Percentiles rank a stretch among this genome's conserved stretches.
Conservation (phyloP, 805 yeast genomes). For the Teunomyces cretensis region DNA sequence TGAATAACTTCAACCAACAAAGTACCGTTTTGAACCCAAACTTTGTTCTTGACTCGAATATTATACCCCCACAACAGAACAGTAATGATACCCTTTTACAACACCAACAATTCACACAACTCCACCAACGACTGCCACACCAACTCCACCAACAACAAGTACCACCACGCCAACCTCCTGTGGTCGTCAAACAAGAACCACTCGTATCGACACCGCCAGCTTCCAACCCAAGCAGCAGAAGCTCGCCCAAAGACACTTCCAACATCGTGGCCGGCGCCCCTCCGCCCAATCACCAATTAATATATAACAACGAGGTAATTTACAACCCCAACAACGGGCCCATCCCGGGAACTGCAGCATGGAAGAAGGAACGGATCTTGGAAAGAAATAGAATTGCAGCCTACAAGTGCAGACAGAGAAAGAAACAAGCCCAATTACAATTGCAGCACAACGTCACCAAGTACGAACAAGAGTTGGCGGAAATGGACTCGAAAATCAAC, state of each 20-base stretch:
- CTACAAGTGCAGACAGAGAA: constrained; percentile 64
- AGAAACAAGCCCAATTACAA: constrained; percentile 67
- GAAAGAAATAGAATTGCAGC: constrained; percentile 71
- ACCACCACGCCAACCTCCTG: background rate
- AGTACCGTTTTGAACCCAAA: background rate
- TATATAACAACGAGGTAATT: constrained; percentile 56
- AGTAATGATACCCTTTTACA: background rate
- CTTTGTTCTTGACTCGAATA: background rate
- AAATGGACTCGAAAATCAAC: constrained; percentile 16
- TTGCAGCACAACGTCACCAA: constrained; percentile 59
- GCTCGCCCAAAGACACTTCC: constrained; percentile 3
- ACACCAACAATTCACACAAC: background rate
- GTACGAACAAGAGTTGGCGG: constrained; percentile 44
- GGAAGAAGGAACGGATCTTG: constrained; percentile 62
- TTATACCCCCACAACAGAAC: background rate
- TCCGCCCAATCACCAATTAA: constrained; percentile 50
- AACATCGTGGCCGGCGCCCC: constrained; percentile 39
- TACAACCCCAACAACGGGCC: constrained; percentile 55
- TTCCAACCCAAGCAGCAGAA: constrained; percentile 6
- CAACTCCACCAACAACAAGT: background rate
- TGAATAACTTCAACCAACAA: background rate
- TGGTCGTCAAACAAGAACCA: constrained; percentile 2
- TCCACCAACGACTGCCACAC: background rate
- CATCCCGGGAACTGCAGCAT: constrained; percentile 63
- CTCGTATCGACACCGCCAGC: constrained; percentile 2